Conservation (phyloP, 306 rosid species). For the Lithocarpus polystachyus region DNA sequence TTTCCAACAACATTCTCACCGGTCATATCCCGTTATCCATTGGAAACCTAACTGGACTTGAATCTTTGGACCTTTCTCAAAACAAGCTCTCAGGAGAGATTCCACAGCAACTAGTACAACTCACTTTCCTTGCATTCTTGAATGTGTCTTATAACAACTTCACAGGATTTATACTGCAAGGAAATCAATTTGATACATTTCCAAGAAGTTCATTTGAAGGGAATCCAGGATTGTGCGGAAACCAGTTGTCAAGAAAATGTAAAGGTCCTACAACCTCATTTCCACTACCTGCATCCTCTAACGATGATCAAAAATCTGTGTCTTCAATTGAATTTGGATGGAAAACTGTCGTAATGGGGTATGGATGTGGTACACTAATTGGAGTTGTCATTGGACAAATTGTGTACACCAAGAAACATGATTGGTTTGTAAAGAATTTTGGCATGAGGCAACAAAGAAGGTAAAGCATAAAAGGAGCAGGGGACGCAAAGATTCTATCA, state of each 20-base stretch:
- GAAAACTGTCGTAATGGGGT: not conserved
- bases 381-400: slow-evolving; percentile 4
- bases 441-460: not conserved
- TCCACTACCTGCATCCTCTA: not conserved
- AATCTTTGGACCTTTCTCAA: no score
- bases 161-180: not conserved
- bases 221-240: not conserved
- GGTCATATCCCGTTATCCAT: not conserved
- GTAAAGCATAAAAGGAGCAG: no score
- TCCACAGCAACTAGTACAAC: no score
- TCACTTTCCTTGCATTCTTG: no score
- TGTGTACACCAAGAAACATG: not conserved
- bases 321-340: not conserved
- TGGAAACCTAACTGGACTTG: no score
- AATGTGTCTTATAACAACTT: no score
- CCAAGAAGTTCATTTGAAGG: not conserved
- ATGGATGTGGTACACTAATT: not conserved
- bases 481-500: no score
- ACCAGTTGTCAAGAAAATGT: no score
- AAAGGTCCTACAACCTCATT: no score
- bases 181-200: not conserved
- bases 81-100: no score
- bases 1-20: not conserved
- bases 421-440: slow-evolving; percentile 2
- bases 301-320: not conserved